These are phyloP conservation scores for Pyrrhoderma lamaoense DNA, from an alignment of 1,284 basidiomycete species.

Conservation along the genomic window DNA sequence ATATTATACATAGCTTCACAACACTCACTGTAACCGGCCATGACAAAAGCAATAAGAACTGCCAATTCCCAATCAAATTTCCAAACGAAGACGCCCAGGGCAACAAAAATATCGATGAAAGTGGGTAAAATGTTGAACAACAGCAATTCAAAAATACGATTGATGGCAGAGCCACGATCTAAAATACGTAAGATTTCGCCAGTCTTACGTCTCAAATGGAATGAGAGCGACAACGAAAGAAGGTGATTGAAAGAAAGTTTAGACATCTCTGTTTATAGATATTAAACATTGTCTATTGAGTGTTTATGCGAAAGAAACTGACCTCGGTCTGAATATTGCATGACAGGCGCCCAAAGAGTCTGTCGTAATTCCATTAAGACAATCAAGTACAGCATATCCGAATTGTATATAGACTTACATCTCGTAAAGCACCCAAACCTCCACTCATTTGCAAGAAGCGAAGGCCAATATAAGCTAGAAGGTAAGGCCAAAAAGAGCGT, in stretches of 20 bases:
- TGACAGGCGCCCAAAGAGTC: slow-evolving; percentile 75
- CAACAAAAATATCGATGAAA: slow-evolving; percentile 69
- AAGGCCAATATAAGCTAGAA: slow-evolving; percentile 55
- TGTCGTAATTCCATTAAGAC: slow-evolving; percentile 24
- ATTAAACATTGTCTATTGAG: neutral
- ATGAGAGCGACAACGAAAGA: slow-evolving; percentile 78
- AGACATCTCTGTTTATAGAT: slow-evolving; percentile 53
- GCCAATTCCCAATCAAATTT: slow-evolving; percentile 66
- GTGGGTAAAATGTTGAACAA: slow-evolving; percentile 78
- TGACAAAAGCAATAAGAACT: slow-evolving; percentile 65
- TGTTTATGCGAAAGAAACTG: slow-evolving; percentile 16
- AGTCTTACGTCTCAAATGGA: slow-evolving; percentile 69
- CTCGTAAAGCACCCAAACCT: slow-evolving; percentile 61
- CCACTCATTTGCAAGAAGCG: slow-evolving; percentile 65
- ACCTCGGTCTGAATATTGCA: slow-evolving; percentile 78
- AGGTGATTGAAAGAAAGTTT: slow-evolving; percentile 74
- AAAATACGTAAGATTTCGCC: slow-evolving; percentile 61
- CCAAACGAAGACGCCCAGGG: slow-evolving; percentile 57
- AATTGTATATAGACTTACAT: slow-evolving; percentile 36
- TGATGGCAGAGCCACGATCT: slow-evolving; percentile 54
- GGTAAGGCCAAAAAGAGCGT: slow-evolving; percentile 52
- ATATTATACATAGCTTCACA: neutral
- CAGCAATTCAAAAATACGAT: slow-evolving; percentile 49
- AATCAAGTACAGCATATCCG: neutral
- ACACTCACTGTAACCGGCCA: slow-evolving; percentile 63